Conservation (phyloP, 441 rosid genomes). For the Arabidopsis lyrata region DNA sequence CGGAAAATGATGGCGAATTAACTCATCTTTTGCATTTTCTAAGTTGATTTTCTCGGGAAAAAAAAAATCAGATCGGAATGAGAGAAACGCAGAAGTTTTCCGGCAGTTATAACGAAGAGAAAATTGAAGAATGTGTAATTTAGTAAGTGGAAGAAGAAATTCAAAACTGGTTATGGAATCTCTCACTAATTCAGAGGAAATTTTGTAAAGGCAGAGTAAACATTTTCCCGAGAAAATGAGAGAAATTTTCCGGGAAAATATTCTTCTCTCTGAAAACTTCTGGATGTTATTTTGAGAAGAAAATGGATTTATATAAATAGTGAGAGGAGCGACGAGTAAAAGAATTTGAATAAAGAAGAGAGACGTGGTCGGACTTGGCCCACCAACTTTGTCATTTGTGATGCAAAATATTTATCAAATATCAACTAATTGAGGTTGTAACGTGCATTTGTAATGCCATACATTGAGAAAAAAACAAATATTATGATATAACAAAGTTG, state of each 20-base stretch:
- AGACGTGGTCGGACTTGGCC: conserved; percentile 47
- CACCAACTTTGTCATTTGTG: conserved; percentile 40
- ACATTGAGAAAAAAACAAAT: background rate
- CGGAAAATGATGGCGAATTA: background rate
- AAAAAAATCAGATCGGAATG: conserved; percentile 8
- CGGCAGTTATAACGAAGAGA: background rate
- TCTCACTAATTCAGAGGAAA: background rate
- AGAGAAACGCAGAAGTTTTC: background rate
- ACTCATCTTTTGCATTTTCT: background rate
- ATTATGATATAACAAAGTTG: conserved; percentile 7
- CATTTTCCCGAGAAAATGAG: conserved; percentile 36
- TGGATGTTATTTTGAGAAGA: conserved; percentile 22
- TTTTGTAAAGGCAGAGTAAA: background rate
- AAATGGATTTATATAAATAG: conserved; percentile 33
- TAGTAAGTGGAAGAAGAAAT: background rate
- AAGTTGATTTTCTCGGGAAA: background rate
- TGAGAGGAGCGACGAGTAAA: background rate
- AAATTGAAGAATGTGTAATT: background rate
- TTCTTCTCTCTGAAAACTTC: background rate
- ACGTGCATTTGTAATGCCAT: conserved; percentile 43
- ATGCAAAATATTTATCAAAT: conserved; percentile 10
- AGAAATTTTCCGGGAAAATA: conserved; percentile 30
- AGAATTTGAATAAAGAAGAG: conserved; percentile 32
- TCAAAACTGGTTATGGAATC: background rate
- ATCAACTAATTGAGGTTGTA: conserved; percentile 12